Conservation (phyloP, 2,329 filamentous ascomycete genomes). For the Alternaria angustiovoidea region DNA sequence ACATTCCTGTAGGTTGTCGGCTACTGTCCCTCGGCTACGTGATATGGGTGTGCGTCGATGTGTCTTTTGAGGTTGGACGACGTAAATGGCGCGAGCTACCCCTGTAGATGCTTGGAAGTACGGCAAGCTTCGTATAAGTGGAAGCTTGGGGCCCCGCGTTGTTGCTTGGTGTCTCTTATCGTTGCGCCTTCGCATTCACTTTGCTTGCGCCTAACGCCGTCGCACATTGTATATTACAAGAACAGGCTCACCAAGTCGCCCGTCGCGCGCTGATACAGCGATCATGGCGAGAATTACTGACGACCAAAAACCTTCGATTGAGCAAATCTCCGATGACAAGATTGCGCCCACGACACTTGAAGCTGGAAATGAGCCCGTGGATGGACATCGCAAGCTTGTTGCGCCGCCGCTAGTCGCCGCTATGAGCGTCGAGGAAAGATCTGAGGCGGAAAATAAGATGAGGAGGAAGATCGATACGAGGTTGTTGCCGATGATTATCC, state of each 20-base stretch:
- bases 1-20: constrained; percentile 12
- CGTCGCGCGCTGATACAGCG: neutral
- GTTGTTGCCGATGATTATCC: constrained; percentile 72
- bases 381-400: constrained; percentile 33
- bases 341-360: constrained; percentile 15
- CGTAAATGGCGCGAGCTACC: constrained; percentile 19
- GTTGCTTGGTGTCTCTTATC: constrained; percentile 17
- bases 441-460: constrained; percentile 64
- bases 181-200: neutral
- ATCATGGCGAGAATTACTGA: constrained; percentile 30
- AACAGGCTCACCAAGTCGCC: neutral
- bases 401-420: constrained; percentile 48
- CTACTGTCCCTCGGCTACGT: neutral
- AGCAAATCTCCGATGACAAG: constrained; percentile 34
- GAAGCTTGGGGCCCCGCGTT: constrained; percentile 19
- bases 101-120: neutral
- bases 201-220: neutral
- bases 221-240: neutral
- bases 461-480: constrained; percentile 75
- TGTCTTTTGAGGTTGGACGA: neutral
- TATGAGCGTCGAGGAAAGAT: constrained; percentile 62
- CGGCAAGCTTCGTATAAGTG: constrained; percentile 29
- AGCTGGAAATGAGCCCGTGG: constrained; percentile 21
- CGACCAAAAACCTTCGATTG: constrained; percentile 31
- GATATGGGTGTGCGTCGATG: neutral